phyloP scores from a whole-genome alignment of 2,329 filamentous ascomycete species.

The Cladosporium halotolerans region DNA sequence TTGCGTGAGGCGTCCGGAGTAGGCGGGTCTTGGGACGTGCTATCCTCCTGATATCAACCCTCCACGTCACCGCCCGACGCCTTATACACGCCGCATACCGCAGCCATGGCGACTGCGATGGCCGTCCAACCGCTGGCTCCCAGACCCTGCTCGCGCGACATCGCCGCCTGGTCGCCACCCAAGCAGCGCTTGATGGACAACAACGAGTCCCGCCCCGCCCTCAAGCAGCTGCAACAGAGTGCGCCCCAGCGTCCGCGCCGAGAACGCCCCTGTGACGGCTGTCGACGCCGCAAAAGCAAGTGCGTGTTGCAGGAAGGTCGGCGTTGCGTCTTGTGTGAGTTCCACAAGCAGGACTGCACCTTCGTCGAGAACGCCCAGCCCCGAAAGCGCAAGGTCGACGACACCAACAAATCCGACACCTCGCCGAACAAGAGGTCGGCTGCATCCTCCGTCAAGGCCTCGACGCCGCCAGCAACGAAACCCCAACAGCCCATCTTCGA shows the following conservation, averaged over 20 bases:
- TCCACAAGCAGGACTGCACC: slow-evolving; percentile 72
- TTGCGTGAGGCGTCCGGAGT: slow-evolving; percentile 13
- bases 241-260: slow-evolving; percentile 22
- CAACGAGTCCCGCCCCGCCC: slow-evolving; percentile 37
- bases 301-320: slow-evolving; percentile 72
- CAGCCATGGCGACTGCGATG: slow-evolving; percentile 42
- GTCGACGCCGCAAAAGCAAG: slow-evolving; percentile 65
- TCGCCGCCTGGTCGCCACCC: slow-evolving; percentile 40
- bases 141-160: slow-evolving; percentile 40
- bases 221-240: slow-evolving; percentile 27
- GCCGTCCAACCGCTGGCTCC: slow-evolving; percentile 42
- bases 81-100: slow-evolving; percentile 12
- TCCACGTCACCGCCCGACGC: slow-evolving; percentile 15
- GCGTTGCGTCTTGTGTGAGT: slow-evolving; percentile 69
- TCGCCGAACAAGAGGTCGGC: slow-evolving; percentile 22
- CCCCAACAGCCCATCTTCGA: slow-evolving; percentile 8
- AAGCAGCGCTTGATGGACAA: slow-evolving; percentile 33
- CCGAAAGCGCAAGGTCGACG: slow-evolving; percentile 71
- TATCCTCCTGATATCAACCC: slow-evolving; percentile 16
- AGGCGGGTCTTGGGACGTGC: slow-evolving; percentile 9
- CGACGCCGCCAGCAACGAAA: slow-evolving; percentile 9
- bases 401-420: slow-evolving; percentile 30
- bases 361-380: slow-evolving; percentile 69
- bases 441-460: slow-evolving; percentile 12
- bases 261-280: slow-evolving; percentile 59